Base-by-base conservation (phyloP, 2,329 filamentous ascomycete species). In the Corynespora cassiicola region DNA sequence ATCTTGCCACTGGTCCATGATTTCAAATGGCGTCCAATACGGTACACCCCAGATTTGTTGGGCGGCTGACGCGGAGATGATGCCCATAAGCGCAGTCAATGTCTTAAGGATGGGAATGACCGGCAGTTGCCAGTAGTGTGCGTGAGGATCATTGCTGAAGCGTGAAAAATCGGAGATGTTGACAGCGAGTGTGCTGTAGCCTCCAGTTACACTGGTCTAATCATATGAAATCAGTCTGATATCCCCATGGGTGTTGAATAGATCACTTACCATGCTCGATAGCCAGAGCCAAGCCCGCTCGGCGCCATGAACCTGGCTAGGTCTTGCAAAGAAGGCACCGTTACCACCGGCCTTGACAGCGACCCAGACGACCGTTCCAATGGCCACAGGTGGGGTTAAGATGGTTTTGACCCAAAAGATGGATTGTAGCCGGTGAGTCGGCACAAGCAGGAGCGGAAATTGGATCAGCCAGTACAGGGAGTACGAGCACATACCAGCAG, bases 361-460 rank as follows among this genome's bases (percentile, higher is more conserved):
- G 46, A 56, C 50, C 7, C 44, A 46, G 14, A 58, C 45, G 1
- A 55, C 47, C 28, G 44, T 43, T 3, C 45, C 52, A 15, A 57
- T 43, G 16, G 53, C 35, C 3, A 47, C 36, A 18, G 46, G 40
- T 1, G 46, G 47, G 2, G 50, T 46, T 15, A 47, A 42, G 3
- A 54, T 40, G n/a, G 50, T 44, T 39, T 54, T 54, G 28, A 54
- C n/a, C 6, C 42, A 37, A 31, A 54, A 54, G 9, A 56, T 19
- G 9, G 17, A 50, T 26, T 55, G 42, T 8, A 63, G 51, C 12
- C 51, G 48, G 6, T 48, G 52, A 2, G 56, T 49, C 5, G 53
- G 55, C 22, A 63, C 56, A 30, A 61, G 48, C 36, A 63, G 53
- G n/a, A 61, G 22, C 6, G 58, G 56, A 32, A 58, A 45, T 42